A percentile compares a stretch with the other conserved stretches of the same genome.
phyloP scores from a whole-genome alignment of 225 moss, liverwort and hornwort species.

The Sphagnum contortum region DNA sequence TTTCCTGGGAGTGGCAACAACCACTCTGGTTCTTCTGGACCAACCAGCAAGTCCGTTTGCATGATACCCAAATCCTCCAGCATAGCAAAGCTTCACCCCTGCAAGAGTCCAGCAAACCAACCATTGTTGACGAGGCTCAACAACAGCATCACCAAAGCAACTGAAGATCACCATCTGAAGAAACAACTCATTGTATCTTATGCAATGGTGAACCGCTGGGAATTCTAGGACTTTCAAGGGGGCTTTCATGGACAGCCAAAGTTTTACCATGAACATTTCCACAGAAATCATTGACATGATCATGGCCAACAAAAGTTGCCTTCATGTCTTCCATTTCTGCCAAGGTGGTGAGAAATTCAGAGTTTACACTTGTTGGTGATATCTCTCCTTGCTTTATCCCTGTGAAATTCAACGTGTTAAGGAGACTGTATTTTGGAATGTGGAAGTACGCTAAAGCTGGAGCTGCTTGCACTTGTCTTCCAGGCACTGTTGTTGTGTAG shows the following conservation, averaged over 20 bases:
- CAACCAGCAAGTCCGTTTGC: conserved; percentile 60
- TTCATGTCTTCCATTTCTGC: conserved; percentile 44
- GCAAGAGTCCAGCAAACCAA: not conserved
- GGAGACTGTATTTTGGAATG: conserved; percentile 41
- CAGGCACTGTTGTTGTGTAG: conserved; percentile 17
- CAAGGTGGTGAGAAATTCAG: conserved; percentile 55
- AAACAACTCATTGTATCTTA: too few relatives aligned
- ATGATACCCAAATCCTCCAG: conserved; percentile 62
- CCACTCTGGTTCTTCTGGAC: conserved; percentile 48
- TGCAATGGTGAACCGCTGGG: too few relatives aligned
- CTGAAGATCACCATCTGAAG: too few relatives aligned
- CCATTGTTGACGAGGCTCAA: too few relatives aligned
- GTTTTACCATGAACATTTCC: conserved; percentile 31
- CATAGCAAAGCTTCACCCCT: conserved; percentile 47
- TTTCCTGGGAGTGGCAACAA: conserved; percentile 18
- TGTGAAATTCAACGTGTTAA: conserved; percentile 14
- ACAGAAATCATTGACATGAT: conserved; percentile 62
- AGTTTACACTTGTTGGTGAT: conserved; percentile 42
- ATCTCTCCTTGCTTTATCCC: conserved; percentile 49
- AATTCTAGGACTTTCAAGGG: too few relatives aligned
- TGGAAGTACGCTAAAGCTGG: conserved; percentile 61
- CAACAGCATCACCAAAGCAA: too few relatives aligned
- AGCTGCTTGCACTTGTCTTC: conserved; percentile 19
- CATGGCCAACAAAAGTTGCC: conserved; percentile 58
- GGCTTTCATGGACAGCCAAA: not conserved